Conservation (phyloP, 208 protist species). For the Trypanosoma cruzi region DNA sequence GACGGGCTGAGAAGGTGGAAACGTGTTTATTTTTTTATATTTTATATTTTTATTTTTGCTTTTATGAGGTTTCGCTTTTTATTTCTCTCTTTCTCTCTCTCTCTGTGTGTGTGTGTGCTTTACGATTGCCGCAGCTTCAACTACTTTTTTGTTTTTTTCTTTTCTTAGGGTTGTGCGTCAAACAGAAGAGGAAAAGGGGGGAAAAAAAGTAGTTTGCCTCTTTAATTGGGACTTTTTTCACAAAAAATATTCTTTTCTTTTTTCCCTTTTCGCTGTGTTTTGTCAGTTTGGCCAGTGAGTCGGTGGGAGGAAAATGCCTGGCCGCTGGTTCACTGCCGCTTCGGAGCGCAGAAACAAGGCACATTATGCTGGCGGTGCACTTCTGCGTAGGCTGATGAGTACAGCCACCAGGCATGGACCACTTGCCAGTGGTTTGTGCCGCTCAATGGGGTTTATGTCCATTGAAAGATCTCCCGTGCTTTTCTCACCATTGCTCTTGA, state of each 20-base stretch:
- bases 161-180: constrained; percentile 9
- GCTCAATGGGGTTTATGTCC: neutral
- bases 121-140: neutral
- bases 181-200: no score
- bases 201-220: no score
- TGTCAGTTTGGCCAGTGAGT: no score
- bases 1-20: neutral
- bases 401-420: neutral
- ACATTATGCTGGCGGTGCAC: neutral
- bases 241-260: no score
- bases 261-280: no score
- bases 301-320: neutral
- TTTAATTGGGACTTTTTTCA: no score
- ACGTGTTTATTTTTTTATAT: constrained; percentile 10
- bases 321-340: neutral
- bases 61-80: constrained; percentile 17
- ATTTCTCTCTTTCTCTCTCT: neutral
- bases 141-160: neutral
- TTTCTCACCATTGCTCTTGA: constrained; percentile 28
- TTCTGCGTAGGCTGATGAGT: neutral
- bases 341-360: neutral
- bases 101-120: neutral
- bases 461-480: neutral
- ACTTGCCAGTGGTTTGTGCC: neutral
- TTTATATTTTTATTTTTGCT: constrained; percentile 1